These are phyloP conservation scores for Botrytis deweyae DNA, from an alignment of 2,329 filamentous ascomycete genomes.

Conservation along the genomic window DNA sequence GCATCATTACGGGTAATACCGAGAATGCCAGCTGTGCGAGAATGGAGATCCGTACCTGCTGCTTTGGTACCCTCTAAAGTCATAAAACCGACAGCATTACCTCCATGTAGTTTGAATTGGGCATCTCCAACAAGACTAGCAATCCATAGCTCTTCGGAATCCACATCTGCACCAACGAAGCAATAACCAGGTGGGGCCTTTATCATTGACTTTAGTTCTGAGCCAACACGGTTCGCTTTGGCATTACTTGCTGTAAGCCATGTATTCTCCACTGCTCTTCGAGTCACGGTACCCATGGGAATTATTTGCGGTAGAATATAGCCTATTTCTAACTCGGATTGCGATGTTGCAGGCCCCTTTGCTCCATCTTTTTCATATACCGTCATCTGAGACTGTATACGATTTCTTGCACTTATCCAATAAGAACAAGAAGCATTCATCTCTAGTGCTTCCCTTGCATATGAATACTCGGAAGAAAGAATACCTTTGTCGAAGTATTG, in stretches of 20 bases:
- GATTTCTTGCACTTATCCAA: slow-evolving; percentile 93
- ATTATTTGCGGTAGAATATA: slow-evolving; percentile 95
- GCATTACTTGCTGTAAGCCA: slow-evolving; percentile 98
- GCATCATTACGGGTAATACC: slow-evolving; percentile 94
- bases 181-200: slow-evolving; percentile 85
- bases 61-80: slow-evolving; percentile 94
- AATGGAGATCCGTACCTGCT: slow-evolving; percentile 90
- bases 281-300: slow-evolving; percentile 96
- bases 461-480: slow-evolving; percentile 80
- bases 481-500: slow-evolving; percentile 87
- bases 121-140: slow-evolving; percentile 92
- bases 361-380: slow-evolving; percentile 71
- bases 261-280: slow-evolving; percentile 92
- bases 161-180: slow-evolving; percentile 96
- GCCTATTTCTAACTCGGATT: slow-evolving; percentile 48
- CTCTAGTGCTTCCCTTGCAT: slow-evolving; percentile 91
- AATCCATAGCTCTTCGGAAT: slow-evolving; percentile 98
- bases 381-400: slow-evolving; percentile 94
- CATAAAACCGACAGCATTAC: slow-evolving; percentile 98
- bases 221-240: slow-evolving; percentile 92
- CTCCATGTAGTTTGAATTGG: slow-evolving; percentile 91
- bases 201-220: slow-evolving; percentile 96
- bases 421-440: slow-evolving; percentile 99
- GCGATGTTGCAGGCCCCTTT: slow-evolving; percentile 28
- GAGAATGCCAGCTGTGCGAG: slow-evolving; percentile 85